phyloP scores from a whole-genome alignment of 768 basidiomycete genomes.

The Rubroboletus pulcherrimus region DNA sequence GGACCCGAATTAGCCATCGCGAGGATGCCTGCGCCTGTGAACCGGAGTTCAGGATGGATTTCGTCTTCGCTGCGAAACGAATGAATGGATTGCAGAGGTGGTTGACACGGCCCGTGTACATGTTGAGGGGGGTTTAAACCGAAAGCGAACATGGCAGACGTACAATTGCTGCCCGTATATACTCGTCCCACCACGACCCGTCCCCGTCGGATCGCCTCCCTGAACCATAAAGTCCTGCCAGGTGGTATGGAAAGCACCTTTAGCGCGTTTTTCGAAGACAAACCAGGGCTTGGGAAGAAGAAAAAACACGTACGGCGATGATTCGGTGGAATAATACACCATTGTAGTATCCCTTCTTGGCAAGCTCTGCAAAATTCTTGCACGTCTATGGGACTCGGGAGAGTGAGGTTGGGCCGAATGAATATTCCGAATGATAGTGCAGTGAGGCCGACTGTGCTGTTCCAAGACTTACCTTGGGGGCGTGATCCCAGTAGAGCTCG shows the following conservation, averaged over 20 bases:
- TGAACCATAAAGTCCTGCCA: conserved; percentile 94
- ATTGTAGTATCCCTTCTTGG: conserved; percentile 92
- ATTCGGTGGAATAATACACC: conserved; percentile 88
- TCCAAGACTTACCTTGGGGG: conserved; percentile 53
- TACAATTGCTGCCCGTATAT: conserved; percentile 88
- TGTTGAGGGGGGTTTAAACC: no score
- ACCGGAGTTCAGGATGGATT: conserved; percentile 83
- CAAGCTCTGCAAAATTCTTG: conserved; percentile 89
- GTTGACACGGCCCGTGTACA: neutral
- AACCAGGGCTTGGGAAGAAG: neutral
- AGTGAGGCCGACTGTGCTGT: neutral
- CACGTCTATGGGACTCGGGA: conserved; percentile 61
- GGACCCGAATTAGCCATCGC: conserved; percentile 98
- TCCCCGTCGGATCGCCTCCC: conserved; percentile 93
- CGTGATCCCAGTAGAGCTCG: conserved; percentile 92
- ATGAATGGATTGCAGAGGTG: neutral
- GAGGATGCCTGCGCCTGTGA: conserved; percentile 94
- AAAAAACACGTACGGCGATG: conserved; percentile 54
- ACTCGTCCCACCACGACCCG: conserved; percentile 86
- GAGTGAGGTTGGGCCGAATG: neutral
- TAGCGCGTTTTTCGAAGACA: neutral
- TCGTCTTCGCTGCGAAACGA: conserved; percentile 71
- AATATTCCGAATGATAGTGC: neutral
- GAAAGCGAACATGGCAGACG: conserved; percentile 21
- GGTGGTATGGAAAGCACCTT: no score